These are phyloP conservation scores for Tricholoma furcatifolium DNA, from an alignment of 768 basidiomycete species.

Conservation along the genomic window DNA sequence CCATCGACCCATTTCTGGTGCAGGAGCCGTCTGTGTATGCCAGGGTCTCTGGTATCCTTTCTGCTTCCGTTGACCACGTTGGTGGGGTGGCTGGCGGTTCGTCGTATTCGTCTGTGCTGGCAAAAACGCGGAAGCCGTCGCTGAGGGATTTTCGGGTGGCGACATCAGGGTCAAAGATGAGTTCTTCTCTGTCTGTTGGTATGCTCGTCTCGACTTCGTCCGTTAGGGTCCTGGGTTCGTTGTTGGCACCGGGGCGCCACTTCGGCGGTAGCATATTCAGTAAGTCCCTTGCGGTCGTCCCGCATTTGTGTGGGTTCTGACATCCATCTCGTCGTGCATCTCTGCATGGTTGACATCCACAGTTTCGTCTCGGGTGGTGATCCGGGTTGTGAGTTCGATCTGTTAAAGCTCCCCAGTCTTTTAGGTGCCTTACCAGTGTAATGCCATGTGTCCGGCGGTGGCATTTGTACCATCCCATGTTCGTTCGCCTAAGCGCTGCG, in stretches of 20 bases:
- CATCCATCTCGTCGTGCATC: constrained; percentile 6
- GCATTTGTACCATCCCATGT: neutral
- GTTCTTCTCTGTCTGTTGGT: neutral
- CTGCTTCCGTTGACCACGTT: neutral
- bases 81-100: too few species aligned
- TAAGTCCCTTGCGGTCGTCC: constrained; percentile 6
- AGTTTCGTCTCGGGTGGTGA: neutral
- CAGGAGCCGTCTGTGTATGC: neutral
- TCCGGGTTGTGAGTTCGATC: neutral
- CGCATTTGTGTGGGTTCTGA: constrained; percentile 18
- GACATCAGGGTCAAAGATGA: too few species aligned
- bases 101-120: too few species aligned
- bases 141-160: too few species aligned
- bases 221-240: neutral
- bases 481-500: too few species aligned
- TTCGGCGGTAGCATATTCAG: constrained; percentile 16
- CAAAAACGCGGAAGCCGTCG: too few species aligned
- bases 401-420: neutral
- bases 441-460: constrained; percentile 10
- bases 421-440: constrained; percentile 10
- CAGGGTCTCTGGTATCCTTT: neutral
- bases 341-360: neutral
- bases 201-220: neutral
- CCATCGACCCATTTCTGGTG: neutral
- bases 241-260: constrained; percentile 17